A percentile compares a stretch with the other conserved stretches of the same genome.
phyloP scores from a whole-genome alignment of 176 grass and related monocot genomes.

The Secale cereale region DNA sequence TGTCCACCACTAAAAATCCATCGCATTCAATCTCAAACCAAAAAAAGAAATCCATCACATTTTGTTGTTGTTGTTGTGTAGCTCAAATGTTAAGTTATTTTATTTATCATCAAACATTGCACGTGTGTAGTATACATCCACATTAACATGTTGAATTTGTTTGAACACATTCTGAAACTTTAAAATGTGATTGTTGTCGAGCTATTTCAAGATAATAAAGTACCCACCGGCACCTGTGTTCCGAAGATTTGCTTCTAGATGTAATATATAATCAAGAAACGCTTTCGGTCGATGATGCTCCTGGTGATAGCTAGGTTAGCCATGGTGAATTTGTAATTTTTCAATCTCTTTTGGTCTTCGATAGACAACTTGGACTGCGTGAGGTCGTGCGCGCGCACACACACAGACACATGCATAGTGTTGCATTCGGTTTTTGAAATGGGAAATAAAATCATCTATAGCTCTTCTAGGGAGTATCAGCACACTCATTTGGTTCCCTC shows the following conservation, averaged over 20 bases:
- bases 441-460: background rate
- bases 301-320: too few relatives aligned
- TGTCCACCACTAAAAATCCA: background rate
- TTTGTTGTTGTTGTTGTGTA: background rate
- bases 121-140: background rate
- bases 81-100: background rate
- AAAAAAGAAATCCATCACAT: background rate
- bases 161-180: too few relatives aligned
- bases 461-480: background rate
- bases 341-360: background rate
- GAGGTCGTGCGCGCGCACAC: rapidly evolving
- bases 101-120: too few relatives aligned
- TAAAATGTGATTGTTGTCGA: too few relatives aligned
- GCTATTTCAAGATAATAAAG: background rate
- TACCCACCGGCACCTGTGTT: background rate
- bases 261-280: background rate
- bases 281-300: too few relatives aligned
- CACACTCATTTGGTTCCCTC: too few relatives aligned
- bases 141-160: too few relatives aligned
- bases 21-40: too few relatives aligned
- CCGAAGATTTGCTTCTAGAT: background rate
- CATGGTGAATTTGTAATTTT: too few relatives aligned
- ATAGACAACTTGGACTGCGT: background rate
- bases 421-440: background rate
- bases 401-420: background rate